phyloP scores from a whole-genome alignment of 768 basidiomycete genomes.

The Hortiboletus flavorubellus region DNA sequence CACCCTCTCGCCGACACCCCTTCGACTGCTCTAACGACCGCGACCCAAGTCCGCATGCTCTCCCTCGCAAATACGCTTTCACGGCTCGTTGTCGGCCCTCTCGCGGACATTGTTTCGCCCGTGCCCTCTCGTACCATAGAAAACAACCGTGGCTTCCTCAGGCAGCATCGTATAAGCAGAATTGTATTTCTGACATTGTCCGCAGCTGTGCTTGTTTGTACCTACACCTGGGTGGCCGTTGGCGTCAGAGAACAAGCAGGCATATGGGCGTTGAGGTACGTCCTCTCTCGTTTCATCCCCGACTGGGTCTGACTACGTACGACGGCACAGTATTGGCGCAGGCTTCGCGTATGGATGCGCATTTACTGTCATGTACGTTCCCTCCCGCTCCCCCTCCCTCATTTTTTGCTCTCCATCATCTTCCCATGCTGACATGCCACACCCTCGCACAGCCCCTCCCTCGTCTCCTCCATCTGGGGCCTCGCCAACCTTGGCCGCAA shows the following conservation, averaged over 20 bases:
- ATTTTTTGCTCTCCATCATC: not conserved
- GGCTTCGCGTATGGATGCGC: slow-evolving; percentile 68
- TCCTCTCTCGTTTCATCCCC: not conserved
- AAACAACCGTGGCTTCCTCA: slow-evolving; percentile 28
- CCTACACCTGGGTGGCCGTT: slow-evolving; percentile 55
- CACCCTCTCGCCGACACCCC: slow-evolving; percentile 10
- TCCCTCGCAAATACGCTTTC: slow-evolving; percentile 71
- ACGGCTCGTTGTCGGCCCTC: slow-evolving; percentile 61
- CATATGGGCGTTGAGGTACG: slow-evolving; percentile 72
- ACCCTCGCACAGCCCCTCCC: slow-evolving; percentile 44
- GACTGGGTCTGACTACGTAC: not conserved
- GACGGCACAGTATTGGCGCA: slow-evolving; percentile 49
- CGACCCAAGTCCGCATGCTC: slow-evolving; percentile 66
- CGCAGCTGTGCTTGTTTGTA: slow-evolving; percentile 44
- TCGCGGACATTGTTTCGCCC: slow-evolving; percentile 74
- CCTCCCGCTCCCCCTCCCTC: not conserved
- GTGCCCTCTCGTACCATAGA: slow-evolving; percentile 39
- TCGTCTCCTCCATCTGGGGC: slow-evolving; percentile 73
- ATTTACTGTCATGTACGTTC: slow-evolving; percentile 67
- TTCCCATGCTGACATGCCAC: not conserved
- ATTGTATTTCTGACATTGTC: slow-evolving; percentile 55
- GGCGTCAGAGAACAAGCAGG: slow-evolving; percentile 45
- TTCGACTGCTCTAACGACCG: slow-evolving; percentile 38
- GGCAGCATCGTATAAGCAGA: slow-evolving; percentile 59
- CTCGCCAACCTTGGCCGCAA: slow-evolving; percentile 67